phyloP scores from a whole-genome alignment of 495 filamentous ascomycete genomes.

The Podospora anserina region DNA sequence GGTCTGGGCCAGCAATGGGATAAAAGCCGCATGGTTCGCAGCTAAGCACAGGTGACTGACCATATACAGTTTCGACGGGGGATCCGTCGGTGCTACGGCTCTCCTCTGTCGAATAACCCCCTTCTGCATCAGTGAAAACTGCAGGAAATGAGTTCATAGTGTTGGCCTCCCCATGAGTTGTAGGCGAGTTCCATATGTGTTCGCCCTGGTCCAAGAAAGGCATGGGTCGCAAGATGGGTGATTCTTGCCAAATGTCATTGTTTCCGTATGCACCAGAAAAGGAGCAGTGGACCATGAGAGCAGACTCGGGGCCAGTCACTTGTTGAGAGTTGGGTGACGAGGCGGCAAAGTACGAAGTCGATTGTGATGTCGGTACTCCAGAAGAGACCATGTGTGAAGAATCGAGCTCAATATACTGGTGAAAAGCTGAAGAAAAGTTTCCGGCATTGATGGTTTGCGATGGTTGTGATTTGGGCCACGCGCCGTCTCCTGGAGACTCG shows the following conservation, averaged over 20 bases:
- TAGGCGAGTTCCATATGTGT: not conserved
- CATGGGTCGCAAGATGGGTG: not conserved
- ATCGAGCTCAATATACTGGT: too few relatives aligned
- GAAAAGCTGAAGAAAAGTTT: too few relatives aligned
- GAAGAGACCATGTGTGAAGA: too few relatives aligned
- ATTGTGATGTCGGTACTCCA: too few relatives aligned
- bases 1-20: not conserved
- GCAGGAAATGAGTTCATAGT: not conserved
- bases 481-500: not conserved
- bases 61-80: not conserved
- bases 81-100: not conserved
- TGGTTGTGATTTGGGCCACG: too few relatives aligned
- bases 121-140: not conserved
- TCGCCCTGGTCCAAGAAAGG: not conserved
- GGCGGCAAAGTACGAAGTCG: too few relatives aligned
- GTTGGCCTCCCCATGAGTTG: not conserved
- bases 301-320: not conserved
- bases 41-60: not conserved
- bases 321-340: not conserved
- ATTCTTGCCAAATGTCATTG: not conserved
- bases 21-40: constrained; percentile 7
- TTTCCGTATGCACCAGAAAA: not conserved
- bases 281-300: too few relatives aligned
- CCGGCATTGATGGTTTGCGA: too few relatives aligned
- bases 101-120: not conserved